Evolutionary conservation across 805 yeast genomes (phyloP), one percentile per base, ranked within the genome.

Genomic region (Wickerhamiella alocasiicola): DNA sequence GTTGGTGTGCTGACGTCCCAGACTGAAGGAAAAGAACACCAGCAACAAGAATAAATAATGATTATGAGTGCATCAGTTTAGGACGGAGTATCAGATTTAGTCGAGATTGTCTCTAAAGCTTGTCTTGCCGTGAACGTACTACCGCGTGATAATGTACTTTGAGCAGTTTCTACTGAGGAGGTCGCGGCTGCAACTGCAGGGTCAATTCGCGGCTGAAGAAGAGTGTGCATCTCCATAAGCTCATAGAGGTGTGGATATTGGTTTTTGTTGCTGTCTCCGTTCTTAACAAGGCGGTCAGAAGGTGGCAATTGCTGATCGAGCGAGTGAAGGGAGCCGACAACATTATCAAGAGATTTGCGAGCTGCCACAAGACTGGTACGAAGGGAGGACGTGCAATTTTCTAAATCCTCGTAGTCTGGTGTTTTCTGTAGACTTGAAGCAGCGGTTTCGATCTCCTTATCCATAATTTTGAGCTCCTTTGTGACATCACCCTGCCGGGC

Each of bases 161-260:
- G 7, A 23, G 26, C 26, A 7, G 11, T 23, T 23, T 23, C 26
- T 7, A 7, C 26, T 7, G 9, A 23, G 11, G 26, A 23, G 26
- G 26, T 11, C 7, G 26, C 11, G 26, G 7, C 11, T 23, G 26
- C 9, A 7, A 7, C 26, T 23, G 9, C 11, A 7, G 7, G 9
- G 9, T 23, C 26, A 23, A 23, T 23, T 23, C 11, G 7, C 9
- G 44, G 28, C 18, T 42, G 26, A 11, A 43, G 28, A 26, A 16
- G 6, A 32, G 26, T 49, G 46, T 48, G 12, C 15, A 27, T 32
- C 9, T 36, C 32, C 39, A 60, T 41, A 26, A 57, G 51, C 7
- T 49, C 52, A 42, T 60, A 64, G 16, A 71, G 46, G 4, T 56
- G 53, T 3, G 67, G 67, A 50, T 67, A 71, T 47, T 71, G 75